Conservation (phyloP, 2,329 filamentous ascomycete species). For the Penicillium sp. region DNA sequence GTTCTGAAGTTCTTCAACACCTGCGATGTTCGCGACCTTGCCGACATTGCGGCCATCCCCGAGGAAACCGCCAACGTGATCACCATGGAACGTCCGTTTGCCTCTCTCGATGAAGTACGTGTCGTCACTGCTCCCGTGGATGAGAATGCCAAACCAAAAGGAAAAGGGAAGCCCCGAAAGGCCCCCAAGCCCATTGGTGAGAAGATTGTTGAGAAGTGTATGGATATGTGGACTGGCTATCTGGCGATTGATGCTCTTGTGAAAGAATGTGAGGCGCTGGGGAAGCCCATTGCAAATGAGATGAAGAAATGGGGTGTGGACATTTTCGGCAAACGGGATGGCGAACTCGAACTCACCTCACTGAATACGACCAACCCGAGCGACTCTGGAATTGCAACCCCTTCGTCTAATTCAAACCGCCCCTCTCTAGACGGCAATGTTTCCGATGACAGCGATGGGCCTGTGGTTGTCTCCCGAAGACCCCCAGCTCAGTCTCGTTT, state of each 20-base stretch:
- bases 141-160: constrained; percentile 44
- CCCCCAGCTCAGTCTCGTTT: constrained; percentile 37
- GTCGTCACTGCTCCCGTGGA: constrained; percentile 55
- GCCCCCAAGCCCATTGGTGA: constrained; percentile 60
- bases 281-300: constrained; percentile 61
- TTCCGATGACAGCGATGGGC: constrained; percentile 47
- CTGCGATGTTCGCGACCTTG: constrained; percentile 70
- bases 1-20: constrained; percentile 81
- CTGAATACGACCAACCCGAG: constrained; percentile 50
- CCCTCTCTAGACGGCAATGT: constrained; percentile 39
- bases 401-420: constrained; percentile 45
- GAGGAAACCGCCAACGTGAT: constrained; percentile 67
- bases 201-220: constrained; percentile 63
- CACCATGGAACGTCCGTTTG: constrained; percentile 72
- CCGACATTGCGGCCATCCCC: constrained; percentile 75
- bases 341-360: constrained; percentile 60
- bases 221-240: constrained; percentile 75
- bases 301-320: constrained; percentile 69
- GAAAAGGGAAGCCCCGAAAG: constrained; percentile 49
- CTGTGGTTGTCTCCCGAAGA: constrained; percentile 35
- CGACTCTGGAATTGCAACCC: constrained; percentile 68
- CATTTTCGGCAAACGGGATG: constrained; percentile 60
- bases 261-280: constrained; percentile 68
- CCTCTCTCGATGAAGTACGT: constrained; percentile 62
- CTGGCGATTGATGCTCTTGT: constrained; percentile 81